Evolutionary conservation across 768 basidiomycete genomes (phyloP).

Genomic region (Mycena floridula): DNA sequence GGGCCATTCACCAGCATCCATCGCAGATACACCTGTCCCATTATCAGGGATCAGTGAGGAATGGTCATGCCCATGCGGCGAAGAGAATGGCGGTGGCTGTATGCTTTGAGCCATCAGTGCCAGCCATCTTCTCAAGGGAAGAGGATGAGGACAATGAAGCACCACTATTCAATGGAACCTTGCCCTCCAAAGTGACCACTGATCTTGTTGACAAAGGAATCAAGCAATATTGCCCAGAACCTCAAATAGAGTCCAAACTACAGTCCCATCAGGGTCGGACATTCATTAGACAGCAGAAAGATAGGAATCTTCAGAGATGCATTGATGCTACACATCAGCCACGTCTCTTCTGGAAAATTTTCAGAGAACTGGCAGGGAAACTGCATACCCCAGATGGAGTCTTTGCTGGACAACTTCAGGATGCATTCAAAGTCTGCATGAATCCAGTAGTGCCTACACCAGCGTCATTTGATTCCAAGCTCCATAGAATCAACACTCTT

Average conservation of each 20-base stretch:
- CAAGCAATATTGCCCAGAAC: not conserved
- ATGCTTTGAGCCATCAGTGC: not conserved
- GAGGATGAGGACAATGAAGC: not conserved
- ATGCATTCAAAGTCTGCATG: not conserved
- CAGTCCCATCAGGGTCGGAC: not conserved
- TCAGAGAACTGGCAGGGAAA: not conserved
- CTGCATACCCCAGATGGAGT: not conserved
- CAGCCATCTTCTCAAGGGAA: not conserved
- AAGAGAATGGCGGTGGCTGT: not conserved
- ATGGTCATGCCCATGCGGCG: not conserved
- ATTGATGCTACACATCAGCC: not conserved
- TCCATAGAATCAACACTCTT: not conserved
- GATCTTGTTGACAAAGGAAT: not conserved
- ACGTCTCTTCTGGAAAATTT: not conserved
- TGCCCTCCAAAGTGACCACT: not conserved
- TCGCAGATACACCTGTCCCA: not conserved
- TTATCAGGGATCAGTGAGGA: not conserved
- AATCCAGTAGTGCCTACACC: not conserved
- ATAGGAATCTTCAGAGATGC: not conserved
- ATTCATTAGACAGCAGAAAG: not conserved
- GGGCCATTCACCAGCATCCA: not conserved
- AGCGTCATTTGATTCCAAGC: not conserved
- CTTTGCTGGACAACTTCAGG: not conserved
- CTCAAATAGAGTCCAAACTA: not conserved
- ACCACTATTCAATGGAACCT: not conserved